A percentile compares a stretch with the other conserved stretches of the same genome.
Evolutionary conservation across 2,329 filamentous ascomycete genomes (phyloP).

Genomic region (Aspergillus sp.): DNA sequence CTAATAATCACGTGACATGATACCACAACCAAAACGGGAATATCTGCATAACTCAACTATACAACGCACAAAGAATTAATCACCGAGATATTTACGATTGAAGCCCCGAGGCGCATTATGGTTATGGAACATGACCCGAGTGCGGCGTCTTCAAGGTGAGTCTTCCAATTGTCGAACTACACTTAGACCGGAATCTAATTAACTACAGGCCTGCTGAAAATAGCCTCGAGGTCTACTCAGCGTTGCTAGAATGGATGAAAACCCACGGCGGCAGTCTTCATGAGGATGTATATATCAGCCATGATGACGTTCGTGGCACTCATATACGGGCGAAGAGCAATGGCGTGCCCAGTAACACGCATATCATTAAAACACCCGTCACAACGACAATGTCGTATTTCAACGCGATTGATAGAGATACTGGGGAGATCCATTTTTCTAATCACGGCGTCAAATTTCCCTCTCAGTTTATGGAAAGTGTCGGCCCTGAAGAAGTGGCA

Average conservation of each 20-base stretch:
- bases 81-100: not conserved
- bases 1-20: slow-evolving; percentile 1
- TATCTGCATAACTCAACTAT: slow-evolving; percentile 1
- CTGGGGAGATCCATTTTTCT: slow-evolving; percentile 21
- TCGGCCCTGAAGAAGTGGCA: slow-evolving; percentile 61
- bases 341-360: slow-evolving; percentile 30
- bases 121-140: not conserved
- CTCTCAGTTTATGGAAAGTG: slow-evolving; percentile 48
- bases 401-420: slow-evolving; percentile 32
- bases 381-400: slow-evolving; percentile 39
- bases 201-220: not conserved
- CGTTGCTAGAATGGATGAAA: slow-evolving; percentile 34
- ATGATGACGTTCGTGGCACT: slow-evolving; percentile 35
- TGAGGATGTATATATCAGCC: slow-evolving; percentile 33
- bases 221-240: slow-evolving; percentile 26
- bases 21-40: slow-evolving; percentile 3
- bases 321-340: slow-evolving; percentile 36
- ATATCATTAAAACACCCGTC: slow-evolving; percentile 37
- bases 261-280: slow-evolving; percentile 33
- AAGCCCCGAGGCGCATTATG: not conserved
- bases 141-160: not conserved
- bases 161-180: not conserved
- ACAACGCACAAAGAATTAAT: not conserved
- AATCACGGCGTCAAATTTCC: slow-evolving; percentile 48
- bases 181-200: not conserved